Base-by-base conservation (phyloP, 1,284 basidiomycete species). In the Ceratobasidium sp. region DNA sequence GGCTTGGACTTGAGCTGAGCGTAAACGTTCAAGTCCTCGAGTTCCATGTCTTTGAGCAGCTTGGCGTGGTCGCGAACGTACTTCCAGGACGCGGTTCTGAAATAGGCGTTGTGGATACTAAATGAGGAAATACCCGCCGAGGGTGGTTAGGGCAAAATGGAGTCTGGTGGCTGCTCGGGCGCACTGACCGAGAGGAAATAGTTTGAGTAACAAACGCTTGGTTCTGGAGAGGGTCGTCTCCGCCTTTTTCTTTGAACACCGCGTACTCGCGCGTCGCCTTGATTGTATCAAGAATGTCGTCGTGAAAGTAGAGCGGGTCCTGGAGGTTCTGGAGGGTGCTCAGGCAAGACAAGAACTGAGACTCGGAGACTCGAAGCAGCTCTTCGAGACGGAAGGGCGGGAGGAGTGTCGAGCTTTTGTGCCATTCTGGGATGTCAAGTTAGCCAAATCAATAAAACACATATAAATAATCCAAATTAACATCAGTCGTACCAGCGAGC, bases 41-140 rank as follows among this genome's bases (percentile, higher is more conserved):
- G 69, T 30, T 43, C 73, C 16, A 75, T 38, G 46, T 72, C 57
- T 26, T 73, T 32, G 18, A 75, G 52, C 5, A 73, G 59, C 23
- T 73, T 70, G 8, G 73, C 67, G 21, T 73, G 73, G 18, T 73
- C 52, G 2, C 66, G 54, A 50, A 73, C 69, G 57, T 73, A 70
- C 46, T 75, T 75, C 74, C 74, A 75, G 1, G 74, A 52, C 16
- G 66, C 59, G 8, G 74, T 73, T 28, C 63, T 49, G 58, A 73
- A 75, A 72, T 73, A 75, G 44, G 63, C 58, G 44, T 73, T 75
- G 62, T 75, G 74, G 44, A 75, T 74, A 28, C 72, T 75, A 21
- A 16, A 47, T 30, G n/a, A 30, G 28, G 26, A 38, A 38, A 11
- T 4, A 11, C 11, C 11, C 6, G 11, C 11, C 26, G 28, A 47